Evolutionary conservation across 2,329 filamentous ascomycete genomes (phyloP).

Genomic region (Alternaria sp.): DNA sequence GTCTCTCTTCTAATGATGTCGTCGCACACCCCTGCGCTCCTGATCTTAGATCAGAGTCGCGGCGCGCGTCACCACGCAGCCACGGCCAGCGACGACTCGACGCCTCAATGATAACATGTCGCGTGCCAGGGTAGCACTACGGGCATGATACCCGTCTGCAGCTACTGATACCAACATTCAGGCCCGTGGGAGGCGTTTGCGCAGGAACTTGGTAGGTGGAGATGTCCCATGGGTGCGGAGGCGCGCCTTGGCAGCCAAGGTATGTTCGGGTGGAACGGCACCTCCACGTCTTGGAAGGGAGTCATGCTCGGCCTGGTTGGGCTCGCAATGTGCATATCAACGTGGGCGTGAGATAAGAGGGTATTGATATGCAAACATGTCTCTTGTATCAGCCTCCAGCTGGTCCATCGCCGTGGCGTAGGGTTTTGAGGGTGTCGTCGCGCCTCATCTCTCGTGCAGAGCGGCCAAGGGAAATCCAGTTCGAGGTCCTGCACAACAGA

Average conservation of each 20-base stretch:
- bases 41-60: background rate
- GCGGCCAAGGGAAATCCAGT: background rate
- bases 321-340: background rate
- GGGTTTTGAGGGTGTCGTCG: background rate
- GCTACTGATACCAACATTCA: background rate
- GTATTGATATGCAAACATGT: background rate
- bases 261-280: background rate
- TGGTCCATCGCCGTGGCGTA: background rate
- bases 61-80: constrained; percentile 1
- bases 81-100: background rate
- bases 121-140: background rate
- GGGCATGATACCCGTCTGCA: background rate
- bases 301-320: background rate
- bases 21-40: background rate
- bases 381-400: background rate
- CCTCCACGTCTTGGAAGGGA: background rate
- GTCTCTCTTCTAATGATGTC: background rate
- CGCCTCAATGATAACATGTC: background rate
- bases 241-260: background rate
- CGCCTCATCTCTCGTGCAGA: background rate
- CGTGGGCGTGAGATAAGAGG: background rate
- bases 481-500: background rate
- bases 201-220: background rate
- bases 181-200: background rate
- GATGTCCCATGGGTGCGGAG: background rate